phyloP scores from a whole-genome alignment of 345 rosid species.

The Salix suchowensis region DNA sequence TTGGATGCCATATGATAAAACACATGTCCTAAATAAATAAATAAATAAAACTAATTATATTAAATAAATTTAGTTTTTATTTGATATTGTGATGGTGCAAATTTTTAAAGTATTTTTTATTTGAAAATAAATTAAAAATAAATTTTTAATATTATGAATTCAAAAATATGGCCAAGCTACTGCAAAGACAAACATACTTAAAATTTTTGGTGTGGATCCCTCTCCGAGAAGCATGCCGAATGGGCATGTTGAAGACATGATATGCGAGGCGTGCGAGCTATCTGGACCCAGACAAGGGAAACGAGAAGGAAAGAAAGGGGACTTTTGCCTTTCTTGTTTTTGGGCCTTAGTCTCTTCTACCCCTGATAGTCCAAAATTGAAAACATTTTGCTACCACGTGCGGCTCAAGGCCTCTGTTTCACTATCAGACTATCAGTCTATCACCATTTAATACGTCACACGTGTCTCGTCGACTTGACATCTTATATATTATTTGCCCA shows the following conservation, averaged over 20 bases:
- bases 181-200: no score
- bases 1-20: neutral
- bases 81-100: no score
- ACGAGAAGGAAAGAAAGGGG: neutral
- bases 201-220: neutral
- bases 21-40: no score
- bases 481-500: neutral
- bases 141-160: no score
- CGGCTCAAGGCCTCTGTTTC: conserved; percentile 25
- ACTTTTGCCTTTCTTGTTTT: neutral
- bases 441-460: conserved; percentile 22
- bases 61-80: no score
- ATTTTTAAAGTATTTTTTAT: no score
- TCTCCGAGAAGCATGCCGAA: neutral
- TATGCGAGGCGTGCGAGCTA: neutral
- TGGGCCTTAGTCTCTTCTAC: neutral
- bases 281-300: neutral
- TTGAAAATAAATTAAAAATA: no score
- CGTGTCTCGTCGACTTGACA: conserved; percentile 16
- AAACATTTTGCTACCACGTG: conserved; percentile 16
- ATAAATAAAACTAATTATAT: no score
- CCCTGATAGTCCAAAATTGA: conserved; percentile 3
- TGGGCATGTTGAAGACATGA: neutral
- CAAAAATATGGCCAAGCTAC: no score
- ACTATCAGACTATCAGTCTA: conserved; percentile 8